Percentiles rank a stretch among this genome's conserved stretches.
phyloP scores from a whole-genome alignment of 305 asterid species.

The Striga hermonthica region DNA sequence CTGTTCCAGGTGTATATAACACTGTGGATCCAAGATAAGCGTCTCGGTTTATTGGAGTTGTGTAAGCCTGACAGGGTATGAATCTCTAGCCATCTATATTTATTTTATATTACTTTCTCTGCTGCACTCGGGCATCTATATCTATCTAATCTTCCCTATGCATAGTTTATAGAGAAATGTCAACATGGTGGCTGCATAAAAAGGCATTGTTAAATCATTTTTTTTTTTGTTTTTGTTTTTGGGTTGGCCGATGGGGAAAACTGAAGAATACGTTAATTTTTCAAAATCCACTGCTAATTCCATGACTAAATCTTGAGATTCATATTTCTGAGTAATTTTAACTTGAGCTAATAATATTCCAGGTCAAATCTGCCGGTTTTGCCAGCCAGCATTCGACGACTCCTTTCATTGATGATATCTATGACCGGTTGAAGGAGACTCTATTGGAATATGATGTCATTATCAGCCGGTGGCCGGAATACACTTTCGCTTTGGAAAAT shows the following conservation, averaged over 20 bases:
- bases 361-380: constrained; percentile 63
- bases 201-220: too few relatives aligned
- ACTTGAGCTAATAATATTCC: constrained; percentile 30
- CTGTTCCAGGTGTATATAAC: constrained; percentile 71
- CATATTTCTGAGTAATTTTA: constrained; percentile 15
- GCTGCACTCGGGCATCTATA: too few relatives aligned
- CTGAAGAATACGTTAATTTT: too few relatives aligned
- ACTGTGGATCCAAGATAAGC: constrained; percentile 87
- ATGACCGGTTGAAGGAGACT: constrained; percentile 68
- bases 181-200: too few relatives aligned
- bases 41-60: constrained; percentile 66
- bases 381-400: constrained; percentile 49
- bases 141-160: too few relatives aligned
- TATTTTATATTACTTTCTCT: too few relatives aligned
- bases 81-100: background rate
- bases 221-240: too few relatives aligned
- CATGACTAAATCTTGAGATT: constrained; percentile 5
- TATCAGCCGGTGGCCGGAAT: constrained; percentile 93
- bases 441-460: constrained; percentile 73
- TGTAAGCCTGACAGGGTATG: constrained; percentile 85
- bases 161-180: too few relatives aligned
- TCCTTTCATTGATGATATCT: constrained; percentile 77
- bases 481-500: constrained; percentile 65
- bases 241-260: too few relatives aligned
- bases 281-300: background rate